A percentile compares a stretch with the other conserved stretches of the same genome.
These are phyloP conservation scores for Populus hybrid DNA, from an alignment of 441 rosid genomes.

Conservation along the genomic window DNA sequence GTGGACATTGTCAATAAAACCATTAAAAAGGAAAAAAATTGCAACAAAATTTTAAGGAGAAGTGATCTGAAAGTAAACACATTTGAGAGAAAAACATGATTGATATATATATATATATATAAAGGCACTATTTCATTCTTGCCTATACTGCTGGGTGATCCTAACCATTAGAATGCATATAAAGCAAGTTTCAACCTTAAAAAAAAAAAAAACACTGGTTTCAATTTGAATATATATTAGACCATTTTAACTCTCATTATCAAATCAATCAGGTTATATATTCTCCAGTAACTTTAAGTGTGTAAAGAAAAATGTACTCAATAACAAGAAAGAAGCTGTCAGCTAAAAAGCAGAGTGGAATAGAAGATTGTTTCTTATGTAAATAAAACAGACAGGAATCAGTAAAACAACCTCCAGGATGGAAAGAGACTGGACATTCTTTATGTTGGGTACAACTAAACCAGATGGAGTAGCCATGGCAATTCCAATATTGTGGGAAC, in stretches of 20 bases:
- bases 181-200: not conserved
- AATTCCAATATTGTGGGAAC: constrained; percentile 89
- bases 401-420: constrained; percentile 53
- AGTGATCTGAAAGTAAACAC: too few species aligned
- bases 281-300: too few species aligned
- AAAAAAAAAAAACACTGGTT: too few species aligned
- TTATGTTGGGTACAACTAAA: constrained; percentile 85
- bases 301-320: too few species aligned
- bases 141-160: not conserved
- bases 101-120: too few species aligned
- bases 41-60: not conserved
- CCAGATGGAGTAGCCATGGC: constrained; percentile 94
- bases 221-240: too few species aligned
- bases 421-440: constrained; percentile 80
- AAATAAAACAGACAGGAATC: not conserved
- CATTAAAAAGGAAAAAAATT: not conserved
- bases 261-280: too few species aligned
- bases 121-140: not conserved
- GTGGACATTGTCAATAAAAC: not conserved
- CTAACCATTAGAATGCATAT: not conserved
- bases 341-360: not conserved
- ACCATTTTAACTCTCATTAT: too few species aligned
- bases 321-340: too few species aligned
- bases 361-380: not conserved
- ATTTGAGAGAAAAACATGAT: too few species aligned